These are phyloP conservation scores for Sporothrix humicola DNA, from an alignment of 2,329 filamentous ascomycete species.

Conservation along the genomic window DNA sequence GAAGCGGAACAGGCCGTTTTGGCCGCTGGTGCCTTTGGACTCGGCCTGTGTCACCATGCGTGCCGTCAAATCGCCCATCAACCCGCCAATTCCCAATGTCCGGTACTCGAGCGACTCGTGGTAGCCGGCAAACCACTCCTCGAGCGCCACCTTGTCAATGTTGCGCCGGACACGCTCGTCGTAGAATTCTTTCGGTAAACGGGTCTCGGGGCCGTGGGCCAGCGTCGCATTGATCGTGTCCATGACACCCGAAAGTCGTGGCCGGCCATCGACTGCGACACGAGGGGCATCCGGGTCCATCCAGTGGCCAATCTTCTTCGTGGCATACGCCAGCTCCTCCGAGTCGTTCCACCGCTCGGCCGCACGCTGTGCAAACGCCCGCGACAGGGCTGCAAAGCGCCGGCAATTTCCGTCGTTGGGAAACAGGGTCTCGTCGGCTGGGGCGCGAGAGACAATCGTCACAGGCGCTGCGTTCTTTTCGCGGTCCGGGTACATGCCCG, in stretches of 20 bases:
- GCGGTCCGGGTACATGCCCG: conserved; percentile 71
- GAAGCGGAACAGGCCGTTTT: conserved; percentile 65
- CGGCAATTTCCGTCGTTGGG: conserved; percentile 78
- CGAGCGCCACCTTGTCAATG: conserved; percentile 76
- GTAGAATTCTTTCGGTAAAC: conserved; percentile 85
- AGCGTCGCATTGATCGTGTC: conserved; percentile 90
- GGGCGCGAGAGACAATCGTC: conserved; percentile 68
- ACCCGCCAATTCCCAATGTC: conserved; percentile 81
- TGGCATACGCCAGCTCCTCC: conserved; percentile 83
- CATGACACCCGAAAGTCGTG: conserved; percentile 87
- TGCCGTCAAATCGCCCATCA: conserved; percentile 82
- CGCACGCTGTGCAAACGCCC: conserved; percentile 73
- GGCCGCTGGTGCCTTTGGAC: conserved; percentile 39
- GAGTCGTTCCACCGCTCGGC: conserved; percentile 76
- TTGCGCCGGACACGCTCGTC: conserved; percentile 72
- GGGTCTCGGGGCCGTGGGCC: conserved; percentile 81
- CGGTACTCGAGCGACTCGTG: conserved; percentile 84
- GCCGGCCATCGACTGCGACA: conserved; percentile 83
- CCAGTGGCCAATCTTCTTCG: conserved; percentile 77
- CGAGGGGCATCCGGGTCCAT: conserved; percentile 74
- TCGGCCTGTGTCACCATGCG: conserved; percentile 74
- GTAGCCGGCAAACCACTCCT: conserved; percentile 94
- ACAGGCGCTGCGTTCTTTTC: conserved; percentile 56
- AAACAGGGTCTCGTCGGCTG: conserved; percentile 76
- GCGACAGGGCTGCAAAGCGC: conserved; percentile 71